Conservation (phyloP, 306 rosid species). For the Quercus suber region DNA sequence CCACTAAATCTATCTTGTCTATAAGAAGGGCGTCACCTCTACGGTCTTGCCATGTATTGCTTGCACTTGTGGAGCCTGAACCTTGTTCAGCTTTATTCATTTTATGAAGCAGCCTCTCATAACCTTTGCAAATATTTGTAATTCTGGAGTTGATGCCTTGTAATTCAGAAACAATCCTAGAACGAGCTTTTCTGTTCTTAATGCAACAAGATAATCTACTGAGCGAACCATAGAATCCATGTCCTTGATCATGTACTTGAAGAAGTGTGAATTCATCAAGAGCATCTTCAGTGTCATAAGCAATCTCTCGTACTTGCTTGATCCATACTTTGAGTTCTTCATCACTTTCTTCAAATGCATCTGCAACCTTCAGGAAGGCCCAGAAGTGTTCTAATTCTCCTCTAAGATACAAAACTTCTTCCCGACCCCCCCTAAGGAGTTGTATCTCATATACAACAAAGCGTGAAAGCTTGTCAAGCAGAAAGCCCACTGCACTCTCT, state of each 20-base stretch:
- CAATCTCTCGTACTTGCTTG: slow-evolving; percentile 32
- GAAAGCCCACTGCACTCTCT: slow-evolving; percentile 17
- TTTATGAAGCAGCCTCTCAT: slow-evolving; percentile 14
- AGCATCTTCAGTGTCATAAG: slow-evolving; percentile 36
- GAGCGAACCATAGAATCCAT: not conserved
- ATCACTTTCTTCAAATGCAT: slow-evolving; percentile 30
- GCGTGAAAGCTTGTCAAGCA: slow-evolving; percentile 20
- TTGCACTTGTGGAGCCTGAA: not conserved
- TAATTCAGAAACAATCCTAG: slow-evolving; percentile 5
- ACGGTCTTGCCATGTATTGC: not conserved
- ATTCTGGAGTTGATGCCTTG: slow-evolving; percentile 20
- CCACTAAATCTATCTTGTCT: not conserved
- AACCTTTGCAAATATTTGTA: slow-evolving; percentile 3
- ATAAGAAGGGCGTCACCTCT: slow-evolving; percentile 1
- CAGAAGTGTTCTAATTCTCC: slow-evolving; percentile 25
- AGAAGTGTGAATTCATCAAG: slow-evolving; percentile 30
- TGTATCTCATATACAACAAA: slow-evolving; percentile 6
- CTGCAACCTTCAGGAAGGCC: slow-evolving; percentile 32
- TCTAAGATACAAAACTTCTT: slow-evolving; percentile 21
- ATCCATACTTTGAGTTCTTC: slow-evolving; percentile 32
- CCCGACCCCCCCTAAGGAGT: slow-evolving; percentile 13
- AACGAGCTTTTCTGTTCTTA: not conserved
- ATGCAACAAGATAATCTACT: not conserved
- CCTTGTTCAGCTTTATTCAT: slow-evolving; percentile 2
- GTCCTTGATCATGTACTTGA: not conserved